Conservation (phyloP, 2,329 filamentous ascomycete genomes). For the Monilinia aucupariae region DNA sequence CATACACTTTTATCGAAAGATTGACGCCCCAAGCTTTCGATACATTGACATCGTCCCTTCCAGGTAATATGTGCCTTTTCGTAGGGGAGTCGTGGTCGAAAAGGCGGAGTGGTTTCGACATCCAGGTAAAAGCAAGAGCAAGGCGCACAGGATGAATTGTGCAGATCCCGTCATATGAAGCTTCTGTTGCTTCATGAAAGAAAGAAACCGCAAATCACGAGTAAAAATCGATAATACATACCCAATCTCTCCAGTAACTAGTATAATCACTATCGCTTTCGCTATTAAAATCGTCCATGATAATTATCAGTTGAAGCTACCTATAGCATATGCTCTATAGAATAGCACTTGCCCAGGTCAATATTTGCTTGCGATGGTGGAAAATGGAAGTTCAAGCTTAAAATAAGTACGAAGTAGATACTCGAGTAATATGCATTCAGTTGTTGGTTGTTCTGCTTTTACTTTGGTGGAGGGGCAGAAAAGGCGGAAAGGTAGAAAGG, state of each 20-base stretch:
- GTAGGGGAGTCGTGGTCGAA: not conserved
- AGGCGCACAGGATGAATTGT: constrained; percentile 1
- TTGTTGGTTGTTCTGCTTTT: constrained; percentile 14
- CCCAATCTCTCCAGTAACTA: constrained; percentile 99
- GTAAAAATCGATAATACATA: constrained; percentile 44
- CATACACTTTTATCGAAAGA: not conserved
- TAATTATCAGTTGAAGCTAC: constrained; percentile 19
- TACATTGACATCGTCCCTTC: not conserved
- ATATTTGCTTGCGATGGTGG: constrained; percentile 12
- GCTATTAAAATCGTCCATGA: constrained; percentile 95
- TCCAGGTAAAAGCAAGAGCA: not conserved
- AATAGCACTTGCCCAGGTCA: constrained; percentile 28
- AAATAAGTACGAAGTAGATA: not conserved
- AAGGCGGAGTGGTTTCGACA: not conserved
- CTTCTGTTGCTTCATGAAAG: not conserved
- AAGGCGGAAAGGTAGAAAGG: not conserved
- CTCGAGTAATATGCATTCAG: no score
- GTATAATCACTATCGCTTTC: constrained; percentile 99
- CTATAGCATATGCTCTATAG: constrained; percentile 30
- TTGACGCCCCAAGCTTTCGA: not conserved
- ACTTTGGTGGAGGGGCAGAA: constrained; percentile 10
- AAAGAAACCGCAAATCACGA: constrained; percentile 19
- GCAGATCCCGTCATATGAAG: not conserved
- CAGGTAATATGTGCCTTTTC: not conserved
- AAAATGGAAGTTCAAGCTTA: not conserved